phyloP scores from a whole-genome alignment of 2,329 filamentous ascomycete species.

The Dactylellina sp. region DNA sequence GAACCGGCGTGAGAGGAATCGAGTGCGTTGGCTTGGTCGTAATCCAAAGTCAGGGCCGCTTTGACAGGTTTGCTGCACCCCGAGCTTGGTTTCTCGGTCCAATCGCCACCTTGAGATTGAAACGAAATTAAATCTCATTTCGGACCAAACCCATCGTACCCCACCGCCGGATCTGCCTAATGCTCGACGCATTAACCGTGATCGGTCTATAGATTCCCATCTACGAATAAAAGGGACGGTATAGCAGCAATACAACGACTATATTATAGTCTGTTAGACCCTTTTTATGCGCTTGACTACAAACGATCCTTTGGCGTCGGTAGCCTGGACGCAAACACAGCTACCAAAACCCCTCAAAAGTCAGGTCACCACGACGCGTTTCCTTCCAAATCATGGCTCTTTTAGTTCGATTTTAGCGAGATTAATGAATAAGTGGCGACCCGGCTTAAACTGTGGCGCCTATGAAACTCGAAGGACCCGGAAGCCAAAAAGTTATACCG shows the following conservation, averaged over 20 bases:
- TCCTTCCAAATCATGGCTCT: too few relatives aligned
- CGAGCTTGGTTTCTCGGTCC: constrained; percentile 13
- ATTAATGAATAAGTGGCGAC: background rate
- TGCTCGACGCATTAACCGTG: background rate
- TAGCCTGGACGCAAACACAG: background rate
- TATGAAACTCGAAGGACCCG: background rate
- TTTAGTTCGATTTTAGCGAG: constrained; percentile 2
- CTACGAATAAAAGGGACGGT: background rate
- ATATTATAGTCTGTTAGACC: too few relatives aligned
- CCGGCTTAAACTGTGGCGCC: constrained; percentile 1
- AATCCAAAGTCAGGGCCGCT: constrained; percentile 46
- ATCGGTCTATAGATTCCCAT: background rate
- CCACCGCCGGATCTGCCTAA: constrained; percentile 43
- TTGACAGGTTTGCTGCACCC: constrained; percentile 20
- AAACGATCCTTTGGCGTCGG: too few relatives aligned
- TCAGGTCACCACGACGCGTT: background rate
- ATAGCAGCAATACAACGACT: background rate
- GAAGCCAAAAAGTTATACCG: background rate
- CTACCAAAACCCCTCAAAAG: background rate
- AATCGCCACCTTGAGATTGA: background rate
- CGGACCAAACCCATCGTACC: constrained; percentile 12
- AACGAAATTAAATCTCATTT: constrained; percentile 31
- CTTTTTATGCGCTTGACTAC: too few relatives aligned
- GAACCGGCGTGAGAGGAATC: too few relatives aligned
- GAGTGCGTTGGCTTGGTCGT: constrained; percentile 15